These are phyloP conservation scores for Exophiala oligosperma DNA, from an alignment of 2,329 filamentous ascomycete genomes.

Conservation along the genomic window DNA sequence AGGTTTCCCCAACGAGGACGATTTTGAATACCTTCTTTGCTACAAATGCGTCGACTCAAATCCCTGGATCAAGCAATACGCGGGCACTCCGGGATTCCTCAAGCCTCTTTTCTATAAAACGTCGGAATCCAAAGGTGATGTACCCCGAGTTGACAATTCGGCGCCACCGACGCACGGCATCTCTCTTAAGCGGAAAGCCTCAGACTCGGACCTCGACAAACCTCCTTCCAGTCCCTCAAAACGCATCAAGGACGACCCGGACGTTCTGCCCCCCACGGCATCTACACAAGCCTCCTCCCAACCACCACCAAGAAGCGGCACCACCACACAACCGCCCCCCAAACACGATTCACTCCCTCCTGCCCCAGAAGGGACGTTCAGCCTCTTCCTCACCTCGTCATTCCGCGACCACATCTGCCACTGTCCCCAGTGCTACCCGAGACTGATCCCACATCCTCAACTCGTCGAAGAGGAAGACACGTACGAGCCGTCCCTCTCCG, in stretches of 20 bases:
- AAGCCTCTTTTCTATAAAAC: slow-evolving; percentile 60
- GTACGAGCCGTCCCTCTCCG: slow-evolving; percentile 85
- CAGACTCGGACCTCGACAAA: slow-evolving; percentile 28
- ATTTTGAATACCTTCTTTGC: slow-evolving; percentile 88
- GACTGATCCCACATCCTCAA: slow-evolving; percentile 69
- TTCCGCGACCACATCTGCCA: slow-evolving; percentile 84
- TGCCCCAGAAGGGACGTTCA: slow-evolving; percentile 62
- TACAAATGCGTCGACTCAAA: slow-evolving; percentile 88
- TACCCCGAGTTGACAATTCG: no score
- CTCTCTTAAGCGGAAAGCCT: slow-evolving; percentile 47
- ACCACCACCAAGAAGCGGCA: background rate
- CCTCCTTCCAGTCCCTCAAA: slow-evolving; percentile 41
- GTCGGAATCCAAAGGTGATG: no score
- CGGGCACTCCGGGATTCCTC: slow-evolving; percentile 76
- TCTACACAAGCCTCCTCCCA: slow-evolving; percentile 19
- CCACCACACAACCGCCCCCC: slow-evolving; percentile 46
- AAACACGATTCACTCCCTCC: slow-evolving; percentile 62
- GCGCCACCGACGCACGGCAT: background rate
- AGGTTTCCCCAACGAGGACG: slow-evolving; percentile 84
- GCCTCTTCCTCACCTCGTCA: slow-evolving; percentile 75
- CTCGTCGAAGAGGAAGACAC: slow-evolving; percentile 92
- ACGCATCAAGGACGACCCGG: slow-evolving; percentile 66
- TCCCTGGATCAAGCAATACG: slow-evolving; percentile 90
- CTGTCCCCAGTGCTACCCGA: slow-evolving; percentile 76
- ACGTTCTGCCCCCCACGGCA: slow-evolving; percentile 24